phyloP scores from a whole-genome alignment of 352 stramenopile genomes.

The Thalassiosira hispida region DNA sequence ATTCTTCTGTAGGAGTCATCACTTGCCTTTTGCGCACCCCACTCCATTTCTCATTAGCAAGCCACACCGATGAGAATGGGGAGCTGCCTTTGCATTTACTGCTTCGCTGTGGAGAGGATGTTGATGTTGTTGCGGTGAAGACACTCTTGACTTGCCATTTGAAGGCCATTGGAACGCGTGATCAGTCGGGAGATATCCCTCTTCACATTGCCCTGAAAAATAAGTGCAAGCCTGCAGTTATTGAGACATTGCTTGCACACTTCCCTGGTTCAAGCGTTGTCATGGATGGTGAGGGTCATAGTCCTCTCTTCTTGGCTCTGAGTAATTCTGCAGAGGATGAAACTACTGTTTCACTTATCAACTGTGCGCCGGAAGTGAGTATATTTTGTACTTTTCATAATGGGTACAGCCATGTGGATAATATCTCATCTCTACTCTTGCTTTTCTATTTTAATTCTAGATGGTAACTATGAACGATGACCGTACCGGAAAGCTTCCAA shows the following conservation, averaged over 20 bases:
- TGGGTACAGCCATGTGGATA: not conserved
- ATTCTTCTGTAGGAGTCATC: slow-evolving; percentile 82
- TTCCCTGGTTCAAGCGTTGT: slow-evolving; percentile 74
- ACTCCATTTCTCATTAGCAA: slow-evolving; percentile 81
- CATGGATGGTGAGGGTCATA: slow-evolving; percentile 80
- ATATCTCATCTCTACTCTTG: slow-evolving; percentile 24
- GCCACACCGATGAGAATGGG: slow-evolving; percentile 80
- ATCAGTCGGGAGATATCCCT: slow-evolving; percentile 57
- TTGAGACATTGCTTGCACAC: slow-evolving; percentile 75
- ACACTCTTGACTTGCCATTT: slow-evolving; percentile 82
- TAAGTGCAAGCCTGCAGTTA: slow-evolving; percentile 73
- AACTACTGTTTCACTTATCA: slow-evolving; percentile 80
- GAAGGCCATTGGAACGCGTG: slow-evolving; percentile 53
- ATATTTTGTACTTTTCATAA: not conserved
- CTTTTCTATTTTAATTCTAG: slow-evolving; percentile 22
- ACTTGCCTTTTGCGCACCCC: slow-evolving; percentile 72
- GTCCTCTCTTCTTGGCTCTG: slow-evolving; percentile 77
- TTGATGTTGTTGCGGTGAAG: slow-evolving; percentile 84
- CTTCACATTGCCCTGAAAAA: slow-evolving; percentile 75
- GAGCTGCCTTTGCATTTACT: slow-evolving; percentile 83
- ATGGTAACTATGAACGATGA: slow-evolving; percentile 75
- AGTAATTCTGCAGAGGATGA: slow-evolving; percentile 76
- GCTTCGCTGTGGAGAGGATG: slow-evolving; percentile 75
- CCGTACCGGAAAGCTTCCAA: slow-evolving; percentile 75
- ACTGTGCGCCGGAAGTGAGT: slow-evolving; percentile 76